Percentiles rank a stretch among this genome's conserved stretches.
Evolutionary conservation across 164 flowering plant genomes (phyloP).

Genomic region (Hamamelis virginiana): DNA sequence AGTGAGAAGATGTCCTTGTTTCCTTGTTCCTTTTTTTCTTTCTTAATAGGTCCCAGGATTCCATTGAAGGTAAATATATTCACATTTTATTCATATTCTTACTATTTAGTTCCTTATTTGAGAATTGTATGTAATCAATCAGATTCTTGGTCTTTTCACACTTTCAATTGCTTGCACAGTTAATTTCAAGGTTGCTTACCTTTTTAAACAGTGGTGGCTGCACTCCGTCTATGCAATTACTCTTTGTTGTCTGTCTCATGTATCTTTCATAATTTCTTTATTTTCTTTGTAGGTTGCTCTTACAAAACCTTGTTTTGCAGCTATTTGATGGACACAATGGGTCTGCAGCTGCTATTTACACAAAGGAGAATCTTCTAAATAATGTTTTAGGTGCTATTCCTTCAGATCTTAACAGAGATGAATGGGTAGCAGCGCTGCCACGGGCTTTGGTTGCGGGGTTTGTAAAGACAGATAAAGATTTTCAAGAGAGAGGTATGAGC

Average conservation of each 20-base stretch:
- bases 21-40: neutral
- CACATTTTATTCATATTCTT: too few relatives aligned
- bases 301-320: conserved; percentile 43
- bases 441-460: conserved; percentile 98
- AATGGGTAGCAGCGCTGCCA: conserved; percentile 92
- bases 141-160: neutral
- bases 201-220: neutral
- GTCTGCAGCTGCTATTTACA: conserved; percentile 89
- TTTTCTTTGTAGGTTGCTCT: conserved; percentile 11
- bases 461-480: conserved; percentile 97
- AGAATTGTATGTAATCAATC: neutral
- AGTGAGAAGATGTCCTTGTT: too few relatives aligned
- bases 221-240: neutral
- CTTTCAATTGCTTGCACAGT: neutral
- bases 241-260: neutral
- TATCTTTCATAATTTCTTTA: neutral
- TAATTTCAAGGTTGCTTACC: neutral
- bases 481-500: conserved; percentile 72
- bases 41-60: too few relatives aligned
- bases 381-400: conserved; percentile 85
- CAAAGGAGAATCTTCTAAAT: conserved; percentile 88
- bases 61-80: too few relatives aligned
- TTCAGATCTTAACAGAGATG: conserved; percentile 83
- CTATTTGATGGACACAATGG: conserved; percentile 99
- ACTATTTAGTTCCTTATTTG: too few relatives aligned